Conservation (phyloP, 73 alveolate genomes). For the Paramecium pentaurelia region DNA sequence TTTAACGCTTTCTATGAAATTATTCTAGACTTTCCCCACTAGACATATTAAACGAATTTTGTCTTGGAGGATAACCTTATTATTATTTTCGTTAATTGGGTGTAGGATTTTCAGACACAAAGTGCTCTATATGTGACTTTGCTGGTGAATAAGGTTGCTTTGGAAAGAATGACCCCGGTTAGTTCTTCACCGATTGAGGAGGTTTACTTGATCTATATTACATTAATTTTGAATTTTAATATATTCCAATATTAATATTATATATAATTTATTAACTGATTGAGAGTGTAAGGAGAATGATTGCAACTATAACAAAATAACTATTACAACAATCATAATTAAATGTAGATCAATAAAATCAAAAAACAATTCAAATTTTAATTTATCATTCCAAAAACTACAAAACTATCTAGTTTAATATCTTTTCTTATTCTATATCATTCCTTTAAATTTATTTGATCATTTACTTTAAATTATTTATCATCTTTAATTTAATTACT, state of each 20-base stretch:
- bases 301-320: not conserved
- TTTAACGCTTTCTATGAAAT: constrained; percentile 2
- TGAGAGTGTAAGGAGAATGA: not conserved
- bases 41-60: constrained; percentile 12
- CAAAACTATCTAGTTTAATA: not conserved
- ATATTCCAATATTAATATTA: not conserved
- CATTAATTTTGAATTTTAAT: constrained; percentile 16
- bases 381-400: not conserved
- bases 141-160: constrained; percentile 44
- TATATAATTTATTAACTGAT: not conserved
- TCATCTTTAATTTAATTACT: not conserved
- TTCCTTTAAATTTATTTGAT: not conserved
- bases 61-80: not conserved
- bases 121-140: constrained; percentile 5
- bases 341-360: not conserved
- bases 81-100: constrained; percentile 31
- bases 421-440: not conserved
- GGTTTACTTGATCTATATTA: constrained; percentile 36
- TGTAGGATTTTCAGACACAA: constrained; percentile 16
- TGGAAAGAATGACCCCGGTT: constrained; percentile 39
- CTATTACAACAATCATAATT: not conserved
- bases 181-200: constrained; percentile 43
- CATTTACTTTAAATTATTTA: not conserved
- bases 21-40: constrained; percentile 29
- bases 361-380: not conserved